phyloP scores from a whole-genome alignment of 306 rosid genomes.

The Carpinus viminea region DNA sequence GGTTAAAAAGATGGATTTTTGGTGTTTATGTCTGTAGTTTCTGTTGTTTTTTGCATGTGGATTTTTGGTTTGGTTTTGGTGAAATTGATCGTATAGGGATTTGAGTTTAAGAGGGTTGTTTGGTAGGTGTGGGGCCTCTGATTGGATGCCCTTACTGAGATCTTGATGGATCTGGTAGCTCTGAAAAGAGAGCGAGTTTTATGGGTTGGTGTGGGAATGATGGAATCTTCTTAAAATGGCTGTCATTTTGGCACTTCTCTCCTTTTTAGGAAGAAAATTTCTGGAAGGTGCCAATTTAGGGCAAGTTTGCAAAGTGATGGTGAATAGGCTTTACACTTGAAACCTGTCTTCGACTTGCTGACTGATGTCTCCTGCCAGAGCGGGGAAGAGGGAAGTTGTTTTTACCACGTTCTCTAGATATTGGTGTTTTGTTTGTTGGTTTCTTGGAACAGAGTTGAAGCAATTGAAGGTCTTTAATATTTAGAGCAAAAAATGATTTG shows the following conservation, averaged over 20 bases:
- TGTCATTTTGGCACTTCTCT: conserved; percentile 45
- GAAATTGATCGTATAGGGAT: conserved; percentile 25
- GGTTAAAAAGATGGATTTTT: conserved; percentile 5
- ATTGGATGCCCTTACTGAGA: conserved; percentile 55
- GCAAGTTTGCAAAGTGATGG: conserved; percentile 33
- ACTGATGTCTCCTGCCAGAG: not conserved
- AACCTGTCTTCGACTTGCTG: conserved; percentile 24
- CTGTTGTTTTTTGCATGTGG: conserved; percentile 15
- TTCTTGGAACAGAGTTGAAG: conserved; percentile 23
- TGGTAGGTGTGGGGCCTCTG: conserved; percentile 76
- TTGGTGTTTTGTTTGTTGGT: conserved; percentile 25
- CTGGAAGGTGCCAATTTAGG: conserved; percentile 35
- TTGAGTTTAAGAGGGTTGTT: conserved; percentile 35
- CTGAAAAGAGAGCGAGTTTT: conserved; percentile 59
- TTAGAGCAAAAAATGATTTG: conserved; percentile 10
- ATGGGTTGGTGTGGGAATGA: conserved; percentile 52
- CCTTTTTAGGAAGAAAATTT: conserved; percentile 33
- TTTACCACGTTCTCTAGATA: conserved; percentile 7
- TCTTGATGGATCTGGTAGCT: conserved; percentile 45
- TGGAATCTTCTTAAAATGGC: conserved; percentile 60
- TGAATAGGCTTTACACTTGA: conserved; percentile 28
- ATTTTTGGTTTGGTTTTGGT: conserved; percentile 27
- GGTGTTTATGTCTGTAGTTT: not conserved
- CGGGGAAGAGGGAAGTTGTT: conserved; percentile 6
- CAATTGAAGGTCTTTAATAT: conserved; percentile 26